These are phyloP conservation scores for Elsinoe perseae DNA, from an alignment of 2,329 filamentous ascomycete genomes.

Conservation along the genomic window DNA sequence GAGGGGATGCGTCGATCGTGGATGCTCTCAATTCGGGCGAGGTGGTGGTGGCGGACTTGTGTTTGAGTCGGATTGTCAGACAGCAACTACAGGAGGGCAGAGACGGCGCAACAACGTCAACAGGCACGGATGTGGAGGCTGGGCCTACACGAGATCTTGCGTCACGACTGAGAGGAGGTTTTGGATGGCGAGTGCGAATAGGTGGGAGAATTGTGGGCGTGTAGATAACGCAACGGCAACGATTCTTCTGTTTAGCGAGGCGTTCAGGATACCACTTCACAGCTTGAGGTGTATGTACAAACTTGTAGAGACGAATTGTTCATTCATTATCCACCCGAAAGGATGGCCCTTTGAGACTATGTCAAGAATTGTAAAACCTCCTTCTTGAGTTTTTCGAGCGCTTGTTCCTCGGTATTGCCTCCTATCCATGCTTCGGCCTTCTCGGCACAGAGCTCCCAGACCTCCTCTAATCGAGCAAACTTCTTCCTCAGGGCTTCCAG, in stretches of 20 bases:
- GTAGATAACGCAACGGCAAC: slow-evolving; percentile 10
- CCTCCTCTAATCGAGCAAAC: slow-evolving; percentile 41
- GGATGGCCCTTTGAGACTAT: too few relatives aligned
- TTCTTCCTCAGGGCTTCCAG: slow-evolving; percentile 44
- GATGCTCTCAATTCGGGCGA: slow-evolving; percentile 42
- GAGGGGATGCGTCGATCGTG: slow-evolving; percentile 31
- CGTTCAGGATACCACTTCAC: slow-evolving; percentile 1
- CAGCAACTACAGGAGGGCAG: slow-evolving; percentile 36
- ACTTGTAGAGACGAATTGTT: background rate
- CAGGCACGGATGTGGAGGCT: slow-evolving; percentile 2
- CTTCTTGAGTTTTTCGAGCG: background rate
- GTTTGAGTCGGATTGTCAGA: slow-evolving; percentile 34
- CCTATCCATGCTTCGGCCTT: slow-evolving; percentile 51
- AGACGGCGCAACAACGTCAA: slow-evolving; percentile 22
- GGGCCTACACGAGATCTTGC: slow-evolving; percentile 15
- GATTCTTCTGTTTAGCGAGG: slow-evolving; percentile 8
- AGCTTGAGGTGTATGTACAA: background rate
- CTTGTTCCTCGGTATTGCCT: slow-evolving; percentile 21
- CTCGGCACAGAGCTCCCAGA: slow-evolving; percentile 57
- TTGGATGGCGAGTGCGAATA: slow-evolving; percentile 16
- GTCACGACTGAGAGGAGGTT: slow-evolving; percentile 18
- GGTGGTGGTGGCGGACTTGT: slow-evolving; percentile 39
- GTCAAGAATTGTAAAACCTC: background rate
- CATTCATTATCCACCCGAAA: background rate
- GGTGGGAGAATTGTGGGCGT: slow-evolving; percentile 17